Evolutionary conservation across 2,329 filamentous ascomycete species (phyloP).

Genomic region (Epichloe baconii): DNA sequence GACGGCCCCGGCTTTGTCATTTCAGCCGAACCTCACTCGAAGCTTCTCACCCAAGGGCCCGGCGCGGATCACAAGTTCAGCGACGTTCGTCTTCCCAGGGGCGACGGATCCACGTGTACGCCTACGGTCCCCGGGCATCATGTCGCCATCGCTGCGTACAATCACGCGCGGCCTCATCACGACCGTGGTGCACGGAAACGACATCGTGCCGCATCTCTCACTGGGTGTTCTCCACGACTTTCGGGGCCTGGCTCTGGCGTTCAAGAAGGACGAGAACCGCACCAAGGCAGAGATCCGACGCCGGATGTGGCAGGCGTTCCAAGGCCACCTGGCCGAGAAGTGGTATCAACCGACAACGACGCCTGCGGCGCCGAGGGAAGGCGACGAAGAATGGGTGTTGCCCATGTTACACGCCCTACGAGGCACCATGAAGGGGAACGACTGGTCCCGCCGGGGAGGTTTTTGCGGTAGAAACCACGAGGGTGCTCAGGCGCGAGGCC

Average conservation of each 20-base stretch:
- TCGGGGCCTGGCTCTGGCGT: slow-evolving; percentile 56
- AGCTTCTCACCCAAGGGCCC: slow-evolving; percentile 23
- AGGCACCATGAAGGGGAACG: slow-evolving; percentile 54
- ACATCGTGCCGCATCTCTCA: slow-evolving; percentile 61
- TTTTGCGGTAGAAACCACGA: slow-evolving; percentile 56
- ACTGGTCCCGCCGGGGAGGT: slow-evolving; percentile 66
- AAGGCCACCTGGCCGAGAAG: slow-evolving; percentile 45
- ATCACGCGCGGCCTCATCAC: slow-evolving; percentile 64
- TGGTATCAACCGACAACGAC: slow-evolving; percentile 35
- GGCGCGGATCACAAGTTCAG: slow-evolving; percentile 13
- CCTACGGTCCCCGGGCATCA: slow-evolving; percentile 64
- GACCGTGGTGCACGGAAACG: slow-evolving; percentile 58
- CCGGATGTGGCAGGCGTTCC: slow-evolving; percentile 52
- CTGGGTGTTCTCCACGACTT: slow-evolving; percentile 64
- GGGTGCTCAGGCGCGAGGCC: slow-evolving; percentile 53
- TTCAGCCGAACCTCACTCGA: slow-evolving; percentile 33
- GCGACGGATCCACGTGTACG: slow-evolving; percentile 65
- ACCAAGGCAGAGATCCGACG: slow-evolving; percentile 54
- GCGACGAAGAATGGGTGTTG: slow-evolving; percentile 58
- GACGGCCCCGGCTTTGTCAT: slow-evolving; percentile 49
- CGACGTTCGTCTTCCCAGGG: slow-evolving; percentile 44
- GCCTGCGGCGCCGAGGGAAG: slow-evolving; percentile 24
- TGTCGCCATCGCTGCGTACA: slow-evolving; percentile 55
- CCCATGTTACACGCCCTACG: slow-evolving; percentile 53
- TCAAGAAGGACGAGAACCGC: slow-evolving; percentile 57